These are phyloP conservation scores for Boletus rubropictus DNA, from an alignment of 768 basidiomycete species.

Conservation along the genomic window DNA sequence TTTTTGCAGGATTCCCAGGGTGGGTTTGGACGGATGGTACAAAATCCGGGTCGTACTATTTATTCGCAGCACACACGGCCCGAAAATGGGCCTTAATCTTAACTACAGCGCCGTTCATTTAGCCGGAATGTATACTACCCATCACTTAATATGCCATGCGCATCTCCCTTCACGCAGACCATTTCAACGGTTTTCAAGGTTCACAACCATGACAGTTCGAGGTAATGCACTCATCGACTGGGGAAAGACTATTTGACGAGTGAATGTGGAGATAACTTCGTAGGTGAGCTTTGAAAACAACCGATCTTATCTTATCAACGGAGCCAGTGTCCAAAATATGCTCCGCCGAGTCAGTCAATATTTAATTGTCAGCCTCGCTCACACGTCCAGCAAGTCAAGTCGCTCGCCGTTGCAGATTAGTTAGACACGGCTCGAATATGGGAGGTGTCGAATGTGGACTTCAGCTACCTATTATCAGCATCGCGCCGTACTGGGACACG, in stretches of 20 bases:
- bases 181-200: not conserved
- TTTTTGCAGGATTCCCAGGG: slow-evolving; percentile 40
- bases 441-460: not conserved
- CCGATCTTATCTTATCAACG: slow-evolving; percentile 22
- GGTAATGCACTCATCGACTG: slow-evolving; percentile 1
- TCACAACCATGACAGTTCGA: not conserved
- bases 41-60: slow-evolving; percentile 58
- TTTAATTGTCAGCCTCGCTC: not conserved
- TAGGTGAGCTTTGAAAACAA: not conserved
- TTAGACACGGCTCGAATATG: slow-evolving; percentile 8
- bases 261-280: not conserved
- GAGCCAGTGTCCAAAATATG: not conserved
- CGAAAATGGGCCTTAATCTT: slow-evolving; percentile 30
- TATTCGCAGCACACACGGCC: slow-evolving; percentile 47
- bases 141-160: slow-evolving; percentile 15
- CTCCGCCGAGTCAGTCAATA: not conserved
- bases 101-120: slow-evolving; percentile 9
- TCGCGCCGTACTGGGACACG: slow-evolving; percentile 54
- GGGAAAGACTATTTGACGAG: not conserved
- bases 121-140: slow-evolving; percentile 19
- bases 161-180: not conserved
- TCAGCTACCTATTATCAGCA: slow-evolving; percentile 65
- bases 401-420: not conserved
- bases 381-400: not conserved
- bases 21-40: slow-evolving; percentile 36